A percentile compares a stretch with the other conserved stretches of the same genome.
Evolutionary conservation across 768 basidiomycete genomes (phyloP).

Genomic region (Floccularia luteovirens): DNA sequence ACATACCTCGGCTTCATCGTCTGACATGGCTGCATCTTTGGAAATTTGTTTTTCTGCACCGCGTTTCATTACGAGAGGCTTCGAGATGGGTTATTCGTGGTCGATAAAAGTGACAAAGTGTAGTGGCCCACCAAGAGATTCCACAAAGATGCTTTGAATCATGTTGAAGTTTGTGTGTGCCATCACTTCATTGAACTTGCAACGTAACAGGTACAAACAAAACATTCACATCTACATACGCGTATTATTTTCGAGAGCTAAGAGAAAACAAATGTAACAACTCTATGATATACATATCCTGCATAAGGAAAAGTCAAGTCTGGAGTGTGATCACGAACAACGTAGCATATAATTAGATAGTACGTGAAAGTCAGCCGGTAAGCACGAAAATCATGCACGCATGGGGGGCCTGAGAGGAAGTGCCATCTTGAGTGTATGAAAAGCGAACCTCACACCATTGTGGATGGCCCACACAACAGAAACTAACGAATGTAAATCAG

Average conservation of each 20-base stretch:
- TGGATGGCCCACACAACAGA: slow-evolving; percentile 58
- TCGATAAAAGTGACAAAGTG: too few species aligned
- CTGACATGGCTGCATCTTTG: too few species aligned
- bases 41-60: slow-evolving; percentile 1
- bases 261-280: too few species aligned
- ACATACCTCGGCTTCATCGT: too few species aligned
- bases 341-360: slow-evolving; percentile 26
- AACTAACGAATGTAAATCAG: slow-evolving; percentile 26
- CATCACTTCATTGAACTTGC: too few species aligned
- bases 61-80: not conserved
- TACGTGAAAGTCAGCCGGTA: too few species aligned
- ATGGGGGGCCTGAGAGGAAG: slow-evolving; percentile 36
- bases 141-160: not conserved
- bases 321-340: slow-evolving; percentile 13
- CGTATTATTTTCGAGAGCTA: too few species aligned
- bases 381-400: slow-evolving; percentile 24
- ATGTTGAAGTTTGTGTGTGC: not conserved
- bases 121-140: not conserved
- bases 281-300: too few species aligned
- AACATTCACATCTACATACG: too few species aligned
- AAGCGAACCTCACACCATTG: slow-evolving; percentile 42
- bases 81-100: too few species aligned
- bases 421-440: slow-evolving; percentile 39
- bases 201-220: not conserved
- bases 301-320: not conserved